phyloP scores from a whole-genome alignment of 2,329 filamentous ascomycete genomes.

The Nectriaceae sp. region DNA sequence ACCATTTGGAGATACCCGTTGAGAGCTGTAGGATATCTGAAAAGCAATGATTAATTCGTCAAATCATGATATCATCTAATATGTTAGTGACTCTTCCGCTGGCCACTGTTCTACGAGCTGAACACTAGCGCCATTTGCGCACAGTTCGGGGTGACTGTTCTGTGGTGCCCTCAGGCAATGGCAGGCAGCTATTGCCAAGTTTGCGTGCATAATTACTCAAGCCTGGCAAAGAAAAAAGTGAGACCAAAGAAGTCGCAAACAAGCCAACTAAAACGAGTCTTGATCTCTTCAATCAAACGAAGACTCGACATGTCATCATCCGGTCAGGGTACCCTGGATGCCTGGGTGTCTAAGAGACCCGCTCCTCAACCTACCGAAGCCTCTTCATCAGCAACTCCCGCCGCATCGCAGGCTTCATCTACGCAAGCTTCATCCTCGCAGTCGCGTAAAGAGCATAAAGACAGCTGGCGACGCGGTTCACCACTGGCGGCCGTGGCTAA shows the following conservation, averaged over 20 bases:
- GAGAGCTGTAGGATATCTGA: slow-evolving; percentile 8
- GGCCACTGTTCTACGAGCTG: no score
- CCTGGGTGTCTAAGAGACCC: slow-evolving; percentile 24
- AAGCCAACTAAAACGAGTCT: no score
- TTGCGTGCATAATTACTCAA: no score
- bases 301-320: slow-evolving; percentile 7
- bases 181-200: no score
- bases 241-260: no score
- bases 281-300: no score
- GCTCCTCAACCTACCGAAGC: slow-evolving; percentile 11
- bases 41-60: slow-evolving; percentile 6
- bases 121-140: no score
- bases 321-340: slow-evolving; percentile 30
- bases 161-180: no score
- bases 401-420: slow-evolving; percentile 4
- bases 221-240: no score
- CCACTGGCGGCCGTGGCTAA: slow-evolving; percentile 44
- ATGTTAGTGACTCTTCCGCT: no score
- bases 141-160: no score
- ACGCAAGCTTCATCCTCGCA: slow-evolving; percentile 13
- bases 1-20: slow-evolving; percentile 14
- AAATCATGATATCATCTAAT: no score
- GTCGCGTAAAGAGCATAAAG: slow-evolving; percentile 11
- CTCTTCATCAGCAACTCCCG: slow-evolving; percentile 4
- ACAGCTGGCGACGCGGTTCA: slow-evolving; percentile 20